These are phyloP conservation scores for Stenocarpella maydis DNA, from an alignment of 2,329 filamentous ascomycete species.

Conservation along the genomic window DNA sequence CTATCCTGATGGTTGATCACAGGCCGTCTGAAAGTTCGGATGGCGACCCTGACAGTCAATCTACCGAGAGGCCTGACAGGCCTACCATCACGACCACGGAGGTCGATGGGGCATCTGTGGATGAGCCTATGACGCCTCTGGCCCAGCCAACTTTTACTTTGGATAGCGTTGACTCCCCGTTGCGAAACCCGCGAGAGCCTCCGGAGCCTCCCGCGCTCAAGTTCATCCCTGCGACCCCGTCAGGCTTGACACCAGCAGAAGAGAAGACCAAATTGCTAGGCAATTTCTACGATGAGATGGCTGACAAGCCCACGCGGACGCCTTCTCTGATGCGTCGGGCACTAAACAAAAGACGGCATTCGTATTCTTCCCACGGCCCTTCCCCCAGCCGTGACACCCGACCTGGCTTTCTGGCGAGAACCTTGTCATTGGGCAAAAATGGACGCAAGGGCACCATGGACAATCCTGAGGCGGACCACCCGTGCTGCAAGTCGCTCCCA, in stretches of 20 bases:
- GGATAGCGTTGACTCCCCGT: constrained; percentile 67
- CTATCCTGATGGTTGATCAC: constrained; percentile 67
- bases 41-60: constrained; percentile 40
- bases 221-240: constrained; percentile 70
- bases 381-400: constrained; percentile 46
- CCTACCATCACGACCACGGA: constrained; percentile 51
- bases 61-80: constrained; percentile 39
- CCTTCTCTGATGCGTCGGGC: constrained; percentile 63
- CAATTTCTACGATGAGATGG: constrained; percentile 60
- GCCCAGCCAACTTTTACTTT: constrained; percentile 58
- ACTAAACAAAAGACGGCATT: constrained; percentile 58
- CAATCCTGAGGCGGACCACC: constrained; percentile 39
- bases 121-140: constrained; percentile 60
- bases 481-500: constrained; percentile 44
- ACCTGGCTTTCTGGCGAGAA: constrained; percentile 56
- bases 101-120: constrained; percentile 44
- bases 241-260: constrained; percentile 62
- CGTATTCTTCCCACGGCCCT: constrained; percentile 50
- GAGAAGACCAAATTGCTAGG: constrained; percentile 62
- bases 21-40: constrained; percentile 58
- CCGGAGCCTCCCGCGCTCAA: constrained; percentile 63
- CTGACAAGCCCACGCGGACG: constrained; percentile 54
- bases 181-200: constrained; percentile 68
- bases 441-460: constrained; percentile 44
- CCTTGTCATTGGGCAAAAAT: constrained; percentile 61